These are phyloP conservation scores for Tetrapisispora namnaoensis DNA, from an alignment of 805 yeast species.

Conservation along the genomic window DNA sequence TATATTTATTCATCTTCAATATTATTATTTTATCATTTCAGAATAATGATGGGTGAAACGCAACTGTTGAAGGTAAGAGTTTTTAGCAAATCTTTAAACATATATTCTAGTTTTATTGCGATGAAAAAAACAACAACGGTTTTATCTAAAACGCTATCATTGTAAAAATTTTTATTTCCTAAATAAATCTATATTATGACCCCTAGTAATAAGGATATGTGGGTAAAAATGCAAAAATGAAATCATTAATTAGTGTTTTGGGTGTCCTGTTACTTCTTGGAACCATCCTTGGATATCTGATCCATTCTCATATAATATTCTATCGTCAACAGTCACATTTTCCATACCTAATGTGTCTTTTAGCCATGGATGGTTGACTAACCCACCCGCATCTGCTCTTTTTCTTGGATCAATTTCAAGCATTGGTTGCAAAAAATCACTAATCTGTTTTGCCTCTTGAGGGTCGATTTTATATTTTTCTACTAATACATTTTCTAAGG, in stretches of 20 bases:
- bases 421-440: conserved; percentile 81
- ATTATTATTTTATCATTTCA: too few relatives aligned
- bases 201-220: background rate
- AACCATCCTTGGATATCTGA: conserved; percentile 90
- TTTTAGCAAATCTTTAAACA: too few relatives aligned
- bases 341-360: conserved; percentile 69
- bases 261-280: conserved; percentile 43
- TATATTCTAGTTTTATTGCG: too few relatives aligned
- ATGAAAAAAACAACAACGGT: too few relatives aligned
- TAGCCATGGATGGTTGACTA: conserved; percentile 81
- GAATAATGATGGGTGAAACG: too few relatives aligned
- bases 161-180: background rate
- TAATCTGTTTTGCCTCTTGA: conserved; percentile 58
- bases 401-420: conserved; percentile 62
- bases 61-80: too few relatives aligned
- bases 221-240: background rate
- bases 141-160: background rate
- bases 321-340: conserved; percentile 48
- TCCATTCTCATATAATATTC: conserved; percentile 73
- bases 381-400: conserved; percentile 94
- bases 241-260: conserved; percentile 26
- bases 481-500: conserved; percentile 62
- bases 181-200: background rate
- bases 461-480: conserved; percentile 76
- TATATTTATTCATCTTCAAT: too few relatives aligned